Conservation (phyloP, 257 asterid genomes). For the Lithospermum erythrorhizon region DNA sequence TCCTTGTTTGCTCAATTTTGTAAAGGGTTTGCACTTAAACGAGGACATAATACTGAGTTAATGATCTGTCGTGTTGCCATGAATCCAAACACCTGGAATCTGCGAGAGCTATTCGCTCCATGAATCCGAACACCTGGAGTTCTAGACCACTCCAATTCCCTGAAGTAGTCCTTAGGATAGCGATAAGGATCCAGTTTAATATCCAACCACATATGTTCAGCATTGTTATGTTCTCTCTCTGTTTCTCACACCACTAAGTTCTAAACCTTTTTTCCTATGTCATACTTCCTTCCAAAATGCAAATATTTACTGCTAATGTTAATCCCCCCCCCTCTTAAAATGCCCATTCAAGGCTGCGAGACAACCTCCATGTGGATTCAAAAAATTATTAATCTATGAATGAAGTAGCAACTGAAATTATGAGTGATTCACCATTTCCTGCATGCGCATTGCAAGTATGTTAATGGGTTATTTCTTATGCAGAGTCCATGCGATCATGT, state of each 20-base stretch:
- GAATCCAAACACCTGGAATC: no score
- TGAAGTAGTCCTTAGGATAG: no score
- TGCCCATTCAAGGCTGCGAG: neutral
- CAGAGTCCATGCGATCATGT: slow-evolving; percentile 98
- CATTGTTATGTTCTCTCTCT: neutral
- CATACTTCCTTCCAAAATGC: neutral
- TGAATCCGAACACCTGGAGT: neutral
- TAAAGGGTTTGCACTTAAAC: neutral
- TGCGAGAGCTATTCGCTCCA: neutral
- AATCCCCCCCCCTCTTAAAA: neutral
- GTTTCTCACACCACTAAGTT: neutral
- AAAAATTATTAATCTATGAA: no score
- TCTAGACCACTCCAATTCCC: neutral
- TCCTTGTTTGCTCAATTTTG: neutral
- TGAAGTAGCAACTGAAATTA: neutral
- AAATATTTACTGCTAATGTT: neutral
- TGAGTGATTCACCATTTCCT: neutral
- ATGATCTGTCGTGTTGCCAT: neutral
- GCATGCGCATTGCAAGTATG: slow-evolving; percentile 5
- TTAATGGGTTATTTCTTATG: slow-evolving; percentile 20
- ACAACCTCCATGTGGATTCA: neutral
- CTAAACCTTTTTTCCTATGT: neutral
- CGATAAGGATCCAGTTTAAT: neutral
- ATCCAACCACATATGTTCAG: neutral
- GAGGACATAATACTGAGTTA: neutral